These are phyloP conservation scores for Oidiodendron maius DNA, from an alignment of 495 filamentous ascomycete species.

Conservation along the genomic window DNA sequence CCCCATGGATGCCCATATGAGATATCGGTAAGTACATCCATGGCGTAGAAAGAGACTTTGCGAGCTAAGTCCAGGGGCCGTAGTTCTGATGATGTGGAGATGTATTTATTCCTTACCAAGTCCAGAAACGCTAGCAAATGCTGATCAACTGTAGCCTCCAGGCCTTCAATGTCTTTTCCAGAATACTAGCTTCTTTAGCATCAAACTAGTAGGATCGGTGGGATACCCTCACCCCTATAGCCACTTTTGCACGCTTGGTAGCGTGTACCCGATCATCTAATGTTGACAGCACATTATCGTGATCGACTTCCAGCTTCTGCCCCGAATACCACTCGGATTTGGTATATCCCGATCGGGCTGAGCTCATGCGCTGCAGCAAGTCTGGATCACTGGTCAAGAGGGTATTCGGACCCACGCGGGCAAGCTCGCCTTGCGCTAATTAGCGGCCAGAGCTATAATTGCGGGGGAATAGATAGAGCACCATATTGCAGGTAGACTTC, in stretches of 20 bases:
- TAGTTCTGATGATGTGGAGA: constrained; percentile 7
- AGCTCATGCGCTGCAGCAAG: constrained; percentile 24
- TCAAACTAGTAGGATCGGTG: not conserved
- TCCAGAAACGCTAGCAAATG: constrained; percentile 6
- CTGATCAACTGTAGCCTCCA: constrained; percentile 8
- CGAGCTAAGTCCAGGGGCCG: constrained; percentile 31
- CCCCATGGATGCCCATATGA: constrained; percentile 34
- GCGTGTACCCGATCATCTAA: constrained; percentile 27
- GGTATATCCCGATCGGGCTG: constrained; percentile 29
- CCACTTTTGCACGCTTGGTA: constrained; percentile 26
- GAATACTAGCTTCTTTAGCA: constrained; percentile 5
- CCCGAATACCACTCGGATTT: constrained; percentile 27
- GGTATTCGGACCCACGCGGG: constrained; percentile 35
- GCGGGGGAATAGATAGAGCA: too few relatives aligned
- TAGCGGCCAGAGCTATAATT: too few relatives aligned
- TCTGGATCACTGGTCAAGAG: constrained; percentile 35
- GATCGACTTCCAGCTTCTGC: constrained; percentile 23
- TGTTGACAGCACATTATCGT: constrained; percentile 31
- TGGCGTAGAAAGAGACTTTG: constrained; percentile 29
- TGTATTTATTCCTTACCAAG: constrained; percentile 10
- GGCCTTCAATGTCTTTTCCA: constrained; percentile 21
- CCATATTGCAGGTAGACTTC: not conserved
- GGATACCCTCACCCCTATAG: constrained; percentile 28
- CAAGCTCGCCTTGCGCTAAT: constrained; percentile 33
- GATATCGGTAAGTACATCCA: constrained; percentile 34